phyloP scores from a whole-genome alignment of 2,329 filamentous ascomycete species.

The Thelonectria rubi region DNA sequence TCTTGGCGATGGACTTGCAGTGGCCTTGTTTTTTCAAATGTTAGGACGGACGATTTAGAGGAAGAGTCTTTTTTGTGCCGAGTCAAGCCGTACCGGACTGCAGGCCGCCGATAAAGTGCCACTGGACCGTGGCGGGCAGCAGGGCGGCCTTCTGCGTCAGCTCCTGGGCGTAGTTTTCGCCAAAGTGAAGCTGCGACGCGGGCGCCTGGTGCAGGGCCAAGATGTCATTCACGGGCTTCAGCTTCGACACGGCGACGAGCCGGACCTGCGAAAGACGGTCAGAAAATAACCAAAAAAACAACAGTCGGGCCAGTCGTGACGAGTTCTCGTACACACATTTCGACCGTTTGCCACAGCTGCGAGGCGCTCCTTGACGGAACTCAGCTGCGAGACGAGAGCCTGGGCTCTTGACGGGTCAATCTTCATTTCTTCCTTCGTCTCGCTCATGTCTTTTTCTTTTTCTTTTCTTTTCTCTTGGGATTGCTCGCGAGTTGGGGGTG shows the following conservation, averaged over 20 bases:
- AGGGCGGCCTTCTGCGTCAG: conserved; percentile 84
- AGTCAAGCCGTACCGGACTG: conserved; percentile 84
- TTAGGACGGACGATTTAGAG: too few relatives aligned
- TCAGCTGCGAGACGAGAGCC: conserved; percentile 69
- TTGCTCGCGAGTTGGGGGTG: background rate
- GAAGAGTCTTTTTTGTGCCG: too few relatives aligned
- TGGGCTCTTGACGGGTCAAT: conserved; percentile 69
- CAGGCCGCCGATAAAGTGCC: conserved; percentile 97
- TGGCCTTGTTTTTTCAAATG: conserved; percentile 67
- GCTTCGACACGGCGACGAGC: conserved; percentile 93
- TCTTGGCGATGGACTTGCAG: conserved; percentile 85
- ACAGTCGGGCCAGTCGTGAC: background rate
- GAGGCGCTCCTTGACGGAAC: conserved; percentile 67
- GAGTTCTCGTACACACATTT: conserved; percentile 54
- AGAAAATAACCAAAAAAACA: conserved; percentile 33
- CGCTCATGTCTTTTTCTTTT: conserved; percentile 52
- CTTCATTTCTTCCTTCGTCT: conserved; percentile 62
- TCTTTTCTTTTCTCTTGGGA: conserved; percentile 5
- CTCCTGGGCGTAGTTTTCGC: conserved; percentile 96
- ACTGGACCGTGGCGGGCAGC: conserved; percentile 79
- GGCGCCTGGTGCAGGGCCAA: conserved; percentile 77
- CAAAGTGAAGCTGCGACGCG: conserved; percentile 78
- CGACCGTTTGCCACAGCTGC: conserved; percentile 61
- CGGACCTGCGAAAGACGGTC: conserved; percentile 65
- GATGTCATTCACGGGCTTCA: conserved; percentile 93